Evolutionary conservation across 2,329 filamentous ascomycete genomes (phyloP), one percentile per base, ranked within the genome.

Genomic region (Arthrobotrys megalospora): DNA sequence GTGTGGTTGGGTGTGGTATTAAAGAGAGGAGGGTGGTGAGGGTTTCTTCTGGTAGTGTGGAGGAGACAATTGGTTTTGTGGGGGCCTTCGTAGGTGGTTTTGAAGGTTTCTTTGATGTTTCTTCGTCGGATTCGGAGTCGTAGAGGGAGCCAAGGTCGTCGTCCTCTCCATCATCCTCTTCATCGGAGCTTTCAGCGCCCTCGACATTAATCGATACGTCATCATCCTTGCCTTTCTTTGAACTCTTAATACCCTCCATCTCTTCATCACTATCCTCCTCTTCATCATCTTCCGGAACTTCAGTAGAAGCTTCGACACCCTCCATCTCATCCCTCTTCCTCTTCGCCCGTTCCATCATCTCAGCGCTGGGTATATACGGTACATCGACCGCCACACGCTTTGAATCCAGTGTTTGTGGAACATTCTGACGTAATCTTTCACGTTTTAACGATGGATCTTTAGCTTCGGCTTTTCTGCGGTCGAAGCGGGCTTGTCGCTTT

Each of bases 381-480:
- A 60, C 71, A 16, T 80, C 75, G 7, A 78, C 72, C 6, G 80
- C 72, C 28, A 93, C 90, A 83, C 96, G 90, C 87, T 97, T 97
- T 82, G 90, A 89, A 82, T 97, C 94, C 73, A 97, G 88, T 0
- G 93, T 97, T 68, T 89, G 84, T 0, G 96, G 92, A 50, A 94
- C 88, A 85, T 97, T 97, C 81, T 89, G 90, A 77, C 90, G 90
- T 78, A 95, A 86, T 81, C 96, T 89, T 80, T 91, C 89, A 79
- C 89, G 90, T 81, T 90, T 90, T 76, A 97, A 85, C 76, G 90
- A 88, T 1, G 95, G 94, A 82, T 97, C 90, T 84, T 91, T 92
- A 80, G 91, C 89, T 85, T 99, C 96, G 83, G 94, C 92, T 85
- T 92, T 93, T 85, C 93, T 94, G 77, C 93, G 88, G 60, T 89